These are phyloP conservation scores for Phalaenopsis equestris DNA, from an alignment of 106 monocot species.

Conservation along the genomic window DNA sequence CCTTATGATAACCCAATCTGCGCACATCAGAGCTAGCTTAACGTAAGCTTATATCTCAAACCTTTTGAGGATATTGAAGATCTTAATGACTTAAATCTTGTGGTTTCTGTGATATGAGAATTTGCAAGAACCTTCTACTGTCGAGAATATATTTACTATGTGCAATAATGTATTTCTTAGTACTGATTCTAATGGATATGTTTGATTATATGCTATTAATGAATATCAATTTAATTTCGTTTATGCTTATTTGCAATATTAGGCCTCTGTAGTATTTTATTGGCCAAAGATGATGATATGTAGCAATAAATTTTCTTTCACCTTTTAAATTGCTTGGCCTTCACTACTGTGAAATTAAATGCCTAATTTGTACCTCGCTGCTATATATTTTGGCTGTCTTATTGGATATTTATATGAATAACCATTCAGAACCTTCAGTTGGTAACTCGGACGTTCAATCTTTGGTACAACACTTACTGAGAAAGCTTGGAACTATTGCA, in stretches of 20 bases:
- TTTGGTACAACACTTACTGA: constrained; percentile 63
- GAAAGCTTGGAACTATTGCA: constrained; percentile 61
- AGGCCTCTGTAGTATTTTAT: no score
- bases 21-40: no score
- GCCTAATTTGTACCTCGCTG: neutral
- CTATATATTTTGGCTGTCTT: neutral
- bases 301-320: neutral
- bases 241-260: no score
- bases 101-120: neutral
- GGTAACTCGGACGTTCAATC: constrained; percentile 38
- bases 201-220: neutral
- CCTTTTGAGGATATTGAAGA: no score
- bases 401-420: neutral
- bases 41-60: no score
- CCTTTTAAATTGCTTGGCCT: neutral
- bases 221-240: neutral
- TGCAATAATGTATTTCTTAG: neutral
- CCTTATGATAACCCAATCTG: no score
- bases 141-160: neutral
- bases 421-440: constrained; percentile 20
- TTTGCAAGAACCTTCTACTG: neutral
- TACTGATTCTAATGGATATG: neutral
- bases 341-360: neutral
- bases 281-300: neutral
- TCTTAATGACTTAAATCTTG: no score